Evolutionary conservation across 1,284 basidiomycete genomes (phyloP).

Genomic region (Rhodotorula sp.): DNA sequence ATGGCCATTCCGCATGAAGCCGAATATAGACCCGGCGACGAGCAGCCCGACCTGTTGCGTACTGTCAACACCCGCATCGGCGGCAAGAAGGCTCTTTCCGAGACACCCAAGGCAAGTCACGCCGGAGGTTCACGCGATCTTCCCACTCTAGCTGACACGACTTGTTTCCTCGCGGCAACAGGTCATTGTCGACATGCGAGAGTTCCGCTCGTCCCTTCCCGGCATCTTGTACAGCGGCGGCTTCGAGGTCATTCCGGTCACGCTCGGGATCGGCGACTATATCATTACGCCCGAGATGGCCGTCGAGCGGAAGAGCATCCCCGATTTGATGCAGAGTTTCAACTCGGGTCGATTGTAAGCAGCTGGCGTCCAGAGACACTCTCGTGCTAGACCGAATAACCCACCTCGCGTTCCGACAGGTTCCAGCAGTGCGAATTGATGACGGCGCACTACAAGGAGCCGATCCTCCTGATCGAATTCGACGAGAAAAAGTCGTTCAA

Average conservation of each 20-base stretch:
- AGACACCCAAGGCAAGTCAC: slow-evolving; percentile 61
- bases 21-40: slow-evolving; percentile 58
- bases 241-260: slow-evolving; percentile 80
- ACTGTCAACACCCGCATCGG: slow-evolving; percentile 85
- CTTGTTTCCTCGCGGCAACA: slow-evolving; percentile 45
- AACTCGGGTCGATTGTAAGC: slow-evolving; percentile 87
- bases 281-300: slow-evolving; percentile 93
- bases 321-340: slow-evolving; percentile 87
- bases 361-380: no score
- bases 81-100: slow-evolving; percentile 62
- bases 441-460: slow-evolving; percentile 92
- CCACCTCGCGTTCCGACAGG: slow-evolving; percentile 54
- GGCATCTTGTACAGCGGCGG: slow-evolving; percentile 82
- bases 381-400: not conserved
- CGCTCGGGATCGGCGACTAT: slow-evolving; percentile 93
- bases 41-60: slow-evolving; percentile 61
- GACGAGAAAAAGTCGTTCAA: slow-evolving; percentile 96
- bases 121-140: not conserved
- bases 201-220: slow-evolving; percentile 90
- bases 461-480: slow-evolving; percentile 95
- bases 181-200: slow-evolving; percentile 95
- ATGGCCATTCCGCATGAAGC: slow-evolving; percentile 90
- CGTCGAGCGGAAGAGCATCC: slow-evolving; percentile 90
- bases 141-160: not conserved
- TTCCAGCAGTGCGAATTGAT: slow-evolving; percentile 97